Evolutionary conservation across 768 basidiomycete species (phyloP).

Genomic region (Suillus luteus): DNA sequence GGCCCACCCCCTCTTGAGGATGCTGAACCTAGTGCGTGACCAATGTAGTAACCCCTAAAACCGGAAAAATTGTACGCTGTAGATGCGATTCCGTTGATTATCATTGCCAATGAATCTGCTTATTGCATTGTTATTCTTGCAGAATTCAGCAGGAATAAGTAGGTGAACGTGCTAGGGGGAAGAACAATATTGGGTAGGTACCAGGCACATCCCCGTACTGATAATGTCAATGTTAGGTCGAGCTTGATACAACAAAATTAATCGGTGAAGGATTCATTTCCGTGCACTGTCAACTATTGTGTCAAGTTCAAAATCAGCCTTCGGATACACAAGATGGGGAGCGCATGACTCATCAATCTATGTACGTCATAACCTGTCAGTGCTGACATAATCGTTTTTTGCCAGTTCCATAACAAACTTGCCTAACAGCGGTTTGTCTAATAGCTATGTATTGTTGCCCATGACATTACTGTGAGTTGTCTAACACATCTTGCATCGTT

Average conservation of each 20-base stretch:
- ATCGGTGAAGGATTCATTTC: background rate
- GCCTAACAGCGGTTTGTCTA: no score
- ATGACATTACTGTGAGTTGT: no score
- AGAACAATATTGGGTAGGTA: background rate
- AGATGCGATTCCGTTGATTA: constrained; percentile 1
- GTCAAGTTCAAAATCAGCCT: background rate
- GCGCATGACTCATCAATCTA: no score
- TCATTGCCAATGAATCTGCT: constrained; percentile 6
- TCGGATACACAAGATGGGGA: no score
- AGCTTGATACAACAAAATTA: background rate
- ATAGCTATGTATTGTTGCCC: no score
- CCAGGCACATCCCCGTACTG: background rate
- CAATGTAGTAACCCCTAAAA: constrained; percentile 5
- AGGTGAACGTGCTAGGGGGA: background rate
- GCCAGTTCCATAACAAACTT: no score
- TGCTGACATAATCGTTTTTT: no score
- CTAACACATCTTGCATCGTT: no score
- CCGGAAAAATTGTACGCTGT: constrained; percentile 2
- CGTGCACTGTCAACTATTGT: background rate
- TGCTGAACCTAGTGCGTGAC: constrained; percentile 37
- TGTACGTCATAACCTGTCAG: no score
- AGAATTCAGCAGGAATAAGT: background rate
- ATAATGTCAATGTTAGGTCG: background rate
- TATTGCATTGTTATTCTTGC: background rate
- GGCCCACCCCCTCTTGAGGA: constrained; percentile 84